Evolutionary conservation across 345 rosid species (phyloP).

Genomic region (Melastoma malabathricum): DNA sequence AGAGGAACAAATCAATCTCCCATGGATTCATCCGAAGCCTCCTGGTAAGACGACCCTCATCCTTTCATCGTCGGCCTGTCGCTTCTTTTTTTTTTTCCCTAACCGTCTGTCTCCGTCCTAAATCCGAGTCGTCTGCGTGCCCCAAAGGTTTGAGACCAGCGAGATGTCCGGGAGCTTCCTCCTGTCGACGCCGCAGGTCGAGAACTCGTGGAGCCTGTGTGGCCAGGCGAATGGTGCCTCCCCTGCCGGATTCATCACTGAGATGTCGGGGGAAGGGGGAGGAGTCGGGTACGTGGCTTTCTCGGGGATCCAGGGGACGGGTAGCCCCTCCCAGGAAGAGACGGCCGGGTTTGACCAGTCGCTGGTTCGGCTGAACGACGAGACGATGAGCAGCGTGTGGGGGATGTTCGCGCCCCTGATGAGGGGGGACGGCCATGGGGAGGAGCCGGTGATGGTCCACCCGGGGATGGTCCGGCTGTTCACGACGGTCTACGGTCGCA

Average conservation of each 20-base stretch:
- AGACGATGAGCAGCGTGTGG: no score
- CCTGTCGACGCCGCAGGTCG: constrained; percentile 34
- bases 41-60: constrained; percentile 5
- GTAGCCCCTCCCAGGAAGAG: no score
- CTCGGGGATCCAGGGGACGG: constrained; percentile 20
- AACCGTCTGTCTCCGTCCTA: no score
- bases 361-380: constrained; percentile 3
- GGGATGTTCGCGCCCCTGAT: constrained; percentile 23
- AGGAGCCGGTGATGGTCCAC: constrained; percentile 42
- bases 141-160: constrained; percentile 51
- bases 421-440: constrained; percentile 15
- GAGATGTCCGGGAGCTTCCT: constrained; percentile 51
- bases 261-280: constrained; percentile 14
- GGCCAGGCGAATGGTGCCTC: constrained; percentile 11
- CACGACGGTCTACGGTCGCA: constrained; percentile 6
- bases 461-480: constrained; percentile 30
- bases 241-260: constrained; percentile 11
- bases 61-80: neutral
- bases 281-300: constrained; percentile 36
- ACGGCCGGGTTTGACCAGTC: neutral
- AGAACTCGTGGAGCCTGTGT: constrained; percentile 62
- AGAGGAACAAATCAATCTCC: no score
- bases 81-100: neutral
- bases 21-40: neutral
- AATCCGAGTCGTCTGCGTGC: no score